A percentile compares a stretch with the other conserved stretches of the same genome.
phyloP scores from a whole-genome alignment of 345 rosid species.

The Noccaea bulbosa region DNA sequence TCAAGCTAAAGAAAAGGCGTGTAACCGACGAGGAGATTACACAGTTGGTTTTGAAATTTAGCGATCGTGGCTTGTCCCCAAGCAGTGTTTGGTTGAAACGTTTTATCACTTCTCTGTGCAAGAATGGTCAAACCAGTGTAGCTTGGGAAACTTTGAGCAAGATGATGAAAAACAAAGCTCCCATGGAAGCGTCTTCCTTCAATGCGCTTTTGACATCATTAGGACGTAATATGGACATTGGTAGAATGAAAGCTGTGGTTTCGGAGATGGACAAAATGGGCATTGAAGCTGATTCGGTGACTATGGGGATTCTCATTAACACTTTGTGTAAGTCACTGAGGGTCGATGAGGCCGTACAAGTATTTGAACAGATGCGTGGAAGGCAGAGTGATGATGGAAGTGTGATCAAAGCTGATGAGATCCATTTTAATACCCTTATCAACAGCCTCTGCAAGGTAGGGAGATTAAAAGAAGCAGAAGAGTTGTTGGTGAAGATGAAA shows the following conservation, averaged over 20 bases:
- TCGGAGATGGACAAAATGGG: conserved; percentile 54
- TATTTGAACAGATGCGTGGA: conserved; percentile 51
- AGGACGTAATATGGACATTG: conserved; percentile 49
- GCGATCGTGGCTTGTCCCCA: conserved; percentile 52
- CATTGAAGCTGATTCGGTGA: conserved; percentile 52
- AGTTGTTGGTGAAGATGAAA: conserved; percentile 56
- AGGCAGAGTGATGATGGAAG: conserved; percentile 40
- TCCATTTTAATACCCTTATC: conserved; percentile 62
- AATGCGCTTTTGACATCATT: conserved; percentile 65
- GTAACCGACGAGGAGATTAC: conserved; percentile 48
- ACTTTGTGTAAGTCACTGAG: conserved; percentile 55
- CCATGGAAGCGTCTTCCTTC: conserved; percentile 50
- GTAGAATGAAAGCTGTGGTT: conserved; percentile 59
- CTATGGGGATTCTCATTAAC: conserved; percentile 66
- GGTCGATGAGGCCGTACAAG: conserved; percentile 60
- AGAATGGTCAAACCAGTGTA: conserved; percentile 38
- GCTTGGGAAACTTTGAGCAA: conserved; percentile 56
- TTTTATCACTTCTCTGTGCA: conserved; percentile 54
- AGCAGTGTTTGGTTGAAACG: conserved; percentile 44
- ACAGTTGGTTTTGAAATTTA: conserved; percentile 49
- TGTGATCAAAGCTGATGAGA: conserved; percentile 53
- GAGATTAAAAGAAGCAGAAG: conserved; percentile 65
- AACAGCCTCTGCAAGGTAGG: conserved; percentile 73
- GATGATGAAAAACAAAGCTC: conserved; percentile 51
- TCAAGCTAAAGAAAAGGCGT: conserved; percentile 13